Evolutionary conservation across 768 basidiomycete species (phyloP), one percentile per base, ranked within the genome.

Genomic region (Kwoniella shandongensis): DNA sequence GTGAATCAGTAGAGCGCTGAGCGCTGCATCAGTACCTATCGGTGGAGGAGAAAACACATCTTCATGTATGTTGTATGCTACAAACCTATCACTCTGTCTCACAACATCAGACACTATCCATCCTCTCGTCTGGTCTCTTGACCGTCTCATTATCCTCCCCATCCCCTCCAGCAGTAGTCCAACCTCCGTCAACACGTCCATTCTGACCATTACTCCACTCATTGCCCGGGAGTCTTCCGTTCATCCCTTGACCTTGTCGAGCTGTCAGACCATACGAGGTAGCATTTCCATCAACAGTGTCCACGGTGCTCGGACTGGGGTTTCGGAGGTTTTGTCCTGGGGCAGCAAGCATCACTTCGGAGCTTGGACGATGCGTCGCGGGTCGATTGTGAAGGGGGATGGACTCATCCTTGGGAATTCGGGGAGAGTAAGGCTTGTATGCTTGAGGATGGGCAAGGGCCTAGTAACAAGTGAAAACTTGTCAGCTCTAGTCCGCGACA

Each of bases 361-460:
- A 41, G n/a, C 54, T 56, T 30, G 54, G 40, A 20, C 54, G 46
- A 36, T 25, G 39, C 6, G 32, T 32, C 13, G 6, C 13, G 32
- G 54, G 54, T 22, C 47, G 44, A 27, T 44, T 23, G 27, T 62
- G 61, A 29, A 57, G n/a, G 1, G 61, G 61, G 44, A 62, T 62
- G 13, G 27, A 39, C 32, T 64, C 58, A 12, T 64, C 61, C 30
- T 54, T 39, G 23, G 67, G 55, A 4, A 72, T 67, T 8, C 70
- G 59, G 10, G 70, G 70, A 6, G 67, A 65, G 54, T 69, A 69
- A 0, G 70, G 70, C 48, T 72, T 69, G 56, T 67, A 65, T 2
- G 65, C 54, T 57, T 62, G 60, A 1, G 58, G 63, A 17, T 56
- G 44, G 26, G 52, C 11, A 25, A 69, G 42, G 4, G 67, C 51